Conservation (phyloP, 73 alveolate genomes). For the Paramecium pentaurelia region DNA sequence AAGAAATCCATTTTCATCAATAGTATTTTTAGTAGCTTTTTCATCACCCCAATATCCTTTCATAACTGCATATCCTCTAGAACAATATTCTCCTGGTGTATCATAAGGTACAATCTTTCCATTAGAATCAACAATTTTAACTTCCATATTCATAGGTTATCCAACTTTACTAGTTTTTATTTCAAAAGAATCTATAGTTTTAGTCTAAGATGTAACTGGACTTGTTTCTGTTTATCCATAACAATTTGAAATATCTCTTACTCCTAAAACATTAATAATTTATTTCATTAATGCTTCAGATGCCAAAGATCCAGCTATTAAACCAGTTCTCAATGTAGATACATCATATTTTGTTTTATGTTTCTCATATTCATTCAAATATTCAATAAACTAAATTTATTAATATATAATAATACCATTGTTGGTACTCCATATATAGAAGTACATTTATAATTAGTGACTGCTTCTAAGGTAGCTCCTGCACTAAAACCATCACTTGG, state of each 20-base stretch:
- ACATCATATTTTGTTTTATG: constrained; percentile 30
- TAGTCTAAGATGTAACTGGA: constrained; percentile 45
- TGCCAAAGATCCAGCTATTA: constrained; percentile 77
- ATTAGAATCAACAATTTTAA: constrained; percentile 52
- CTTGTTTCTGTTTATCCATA: constrained; percentile 56
- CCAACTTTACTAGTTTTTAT: constrained; percentile 66
- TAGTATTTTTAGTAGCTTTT: constrained; percentile 68
- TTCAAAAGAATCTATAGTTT: constrained; percentile 27
- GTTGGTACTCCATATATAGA: constrained; percentile 85
- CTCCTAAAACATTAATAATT: neutral
- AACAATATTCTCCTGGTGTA: constrained; percentile 71
- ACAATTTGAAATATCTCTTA: constrained; percentile 36
- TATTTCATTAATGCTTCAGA: constrained; percentile 63
- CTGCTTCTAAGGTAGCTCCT: constrained; percentile 61
- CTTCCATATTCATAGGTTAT: constrained; percentile 64
- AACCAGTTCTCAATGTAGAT: constrained; percentile 67
- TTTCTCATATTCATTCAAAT: constrained; percentile 60
- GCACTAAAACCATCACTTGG: constrained; percentile 81
- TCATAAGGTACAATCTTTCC: constrained; percentile 63
- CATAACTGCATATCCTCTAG: constrained; percentile 78
- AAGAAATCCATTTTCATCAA: constrained; percentile 70
- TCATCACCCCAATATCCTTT: constrained; percentile 81
- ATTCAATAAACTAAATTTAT: constrained; percentile 62
- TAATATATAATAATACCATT: neutral
- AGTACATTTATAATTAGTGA: constrained; percentile 63